A percentile compares a stretch with the other conserved stretches of the same genome.
Conservation (phyloP, 2,329 filamentous ascomycete genomes). For the Akanthomyces uredinophilus region DNA sequence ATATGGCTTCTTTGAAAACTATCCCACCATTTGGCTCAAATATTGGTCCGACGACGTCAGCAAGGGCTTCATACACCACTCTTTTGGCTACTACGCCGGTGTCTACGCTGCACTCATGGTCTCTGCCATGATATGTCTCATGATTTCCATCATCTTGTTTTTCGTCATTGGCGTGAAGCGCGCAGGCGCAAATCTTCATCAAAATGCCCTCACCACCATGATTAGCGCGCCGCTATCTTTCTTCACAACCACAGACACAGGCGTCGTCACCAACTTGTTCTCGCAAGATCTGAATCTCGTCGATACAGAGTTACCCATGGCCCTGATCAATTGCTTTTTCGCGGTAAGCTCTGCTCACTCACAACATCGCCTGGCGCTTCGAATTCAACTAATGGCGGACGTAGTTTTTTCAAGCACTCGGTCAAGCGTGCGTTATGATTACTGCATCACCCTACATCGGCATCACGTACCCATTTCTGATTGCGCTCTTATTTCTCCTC, state of each 20-base stretch:
- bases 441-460: constrained; percentile 39
- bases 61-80: constrained; percentile 1
- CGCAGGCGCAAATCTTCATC: constrained; percentile 30
- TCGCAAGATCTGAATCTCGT: constrained; percentile 41
- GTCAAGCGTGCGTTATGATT: constrained; percentile 44
- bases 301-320: constrained; percentile 33
- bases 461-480: constrained; percentile 45
- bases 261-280: constrained; percentile 39
- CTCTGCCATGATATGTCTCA: constrained; percentile 19
- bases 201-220: constrained; percentile 28
- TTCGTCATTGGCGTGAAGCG: constrained; percentile 22
- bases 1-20: constrained; percentile 24
- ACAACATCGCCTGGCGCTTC: too few species aligned
- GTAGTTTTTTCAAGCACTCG: constrained; percentile 27
- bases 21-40: constrained; percentile 36
- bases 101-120: constrained; percentile 25
- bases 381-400: neutral
- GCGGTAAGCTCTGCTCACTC: neutral
- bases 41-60: constrained; percentile 34
- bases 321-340: constrained; percentile 27
- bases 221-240: constrained; percentile 36
- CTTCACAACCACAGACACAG: constrained; percentile 37
- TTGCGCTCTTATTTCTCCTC: constrained; percentile 38
- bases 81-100: constrained; percentile 27
- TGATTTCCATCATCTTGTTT: constrained; percentile 20